Percentiles rank a stretch among this genome's conserved stretches.
phyloP scores from a whole-genome alignment of 768 basidiomycete species.

The Nevesoporus exiguus region DNA sequence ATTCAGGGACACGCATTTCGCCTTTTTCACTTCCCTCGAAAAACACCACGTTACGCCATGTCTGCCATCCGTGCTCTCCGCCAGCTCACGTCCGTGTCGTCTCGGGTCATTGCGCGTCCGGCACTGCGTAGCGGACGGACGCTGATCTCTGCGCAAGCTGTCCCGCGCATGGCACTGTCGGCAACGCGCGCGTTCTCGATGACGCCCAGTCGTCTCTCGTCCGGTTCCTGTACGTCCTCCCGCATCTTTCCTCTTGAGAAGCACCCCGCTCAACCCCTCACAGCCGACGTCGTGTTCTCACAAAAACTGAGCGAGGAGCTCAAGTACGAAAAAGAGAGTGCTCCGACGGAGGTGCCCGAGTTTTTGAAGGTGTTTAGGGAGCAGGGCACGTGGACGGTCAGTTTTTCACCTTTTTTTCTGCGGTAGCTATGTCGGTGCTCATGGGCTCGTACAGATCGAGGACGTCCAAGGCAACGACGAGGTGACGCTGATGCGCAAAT shows the following conservation, averaged over 20 bases:
- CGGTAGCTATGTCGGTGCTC: neutral
- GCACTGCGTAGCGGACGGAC: constrained; percentile 24
- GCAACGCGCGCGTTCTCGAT: constrained; percentile 40
- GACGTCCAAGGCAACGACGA: constrained; percentile 76
- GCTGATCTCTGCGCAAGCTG: constrained; percentile 9
- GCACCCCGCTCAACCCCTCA: neutral
- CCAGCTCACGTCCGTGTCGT: constrained; percentile 46
- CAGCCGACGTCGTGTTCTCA: constrained; percentile 72
- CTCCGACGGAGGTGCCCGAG: constrained; percentile 51
- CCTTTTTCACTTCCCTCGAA: neutral
- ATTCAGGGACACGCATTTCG: neutral
- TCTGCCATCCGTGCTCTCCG: constrained; percentile 62
- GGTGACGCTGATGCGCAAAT: constrained; percentile 74
- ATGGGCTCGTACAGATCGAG: constrained; percentile 49
- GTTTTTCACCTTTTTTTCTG: neutral
- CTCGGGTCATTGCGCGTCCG: constrained; percentile 33
- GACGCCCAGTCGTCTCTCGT: constrained; percentile 37
- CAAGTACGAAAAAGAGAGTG: constrained; percentile 74
- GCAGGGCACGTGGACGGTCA: constrained; percentile 76
- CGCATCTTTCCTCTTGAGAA: too few species aligned
- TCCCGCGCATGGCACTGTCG: constrained; percentile 17
- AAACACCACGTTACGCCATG: constrained; percentile 38
- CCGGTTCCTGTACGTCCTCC: constrained; percentile 41
- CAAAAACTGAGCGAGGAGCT: constrained; percentile 81
- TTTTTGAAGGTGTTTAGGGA: constrained; percentile 74